A percentile compares a stretch with the other conserved stretches of the same genome.
Conservation (phyloP, 2,329 filamentous ascomycete genomes). For the Mollisia scopiformis region DNA sequence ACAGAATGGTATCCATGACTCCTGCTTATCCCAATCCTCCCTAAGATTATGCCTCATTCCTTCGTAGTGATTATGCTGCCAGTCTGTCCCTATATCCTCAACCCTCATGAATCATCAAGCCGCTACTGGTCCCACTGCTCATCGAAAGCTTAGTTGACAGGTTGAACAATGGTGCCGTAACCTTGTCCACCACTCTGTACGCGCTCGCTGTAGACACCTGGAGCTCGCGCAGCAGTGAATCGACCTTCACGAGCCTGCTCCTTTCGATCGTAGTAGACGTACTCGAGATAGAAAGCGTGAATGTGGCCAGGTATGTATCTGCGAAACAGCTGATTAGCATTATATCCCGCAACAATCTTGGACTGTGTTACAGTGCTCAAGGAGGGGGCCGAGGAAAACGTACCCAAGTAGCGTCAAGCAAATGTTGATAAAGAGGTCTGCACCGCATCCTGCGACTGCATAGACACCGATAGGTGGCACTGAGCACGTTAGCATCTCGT, state of each 20-base stretch:
- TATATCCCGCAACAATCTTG: neutral
- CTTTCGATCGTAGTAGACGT: constrained; percentile 77
- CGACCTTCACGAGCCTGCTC: constrained; percentile 64
- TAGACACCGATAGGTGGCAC: constrained; percentile 45
- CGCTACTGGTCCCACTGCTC: neutral
- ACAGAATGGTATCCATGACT: constrained; percentile 15
- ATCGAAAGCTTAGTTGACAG: constrained; percentile 16
- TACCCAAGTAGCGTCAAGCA: constrained; percentile 42
- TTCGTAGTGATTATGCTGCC: neutral
- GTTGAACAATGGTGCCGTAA: constrained; percentile 49
- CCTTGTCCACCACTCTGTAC: constrained; percentile 74
- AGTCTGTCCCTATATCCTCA: neutral
- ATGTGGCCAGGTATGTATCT: constrained; percentile 39
- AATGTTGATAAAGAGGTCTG: constrained; percentile 47
- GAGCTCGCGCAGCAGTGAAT: constrained; percentile 56
- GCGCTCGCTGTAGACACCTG: constrained; percentile 72
- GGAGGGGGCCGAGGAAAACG: neutral
- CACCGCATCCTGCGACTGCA: constrained; percentile 43
- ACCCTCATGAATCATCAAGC: constrained; percentile 7
- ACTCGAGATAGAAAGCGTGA: constrained; percentile 54
- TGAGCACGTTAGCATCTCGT: constrained; percentile 17
- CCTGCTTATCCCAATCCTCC: neutral
- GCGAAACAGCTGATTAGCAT: constrained; percentile 45
- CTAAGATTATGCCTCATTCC: too few species aligned
- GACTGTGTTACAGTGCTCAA: neutral